Evolutionary conservation across 768 basidiomycete species (phyloP).

Genomic region (Amyloporia xantha): DNA sequence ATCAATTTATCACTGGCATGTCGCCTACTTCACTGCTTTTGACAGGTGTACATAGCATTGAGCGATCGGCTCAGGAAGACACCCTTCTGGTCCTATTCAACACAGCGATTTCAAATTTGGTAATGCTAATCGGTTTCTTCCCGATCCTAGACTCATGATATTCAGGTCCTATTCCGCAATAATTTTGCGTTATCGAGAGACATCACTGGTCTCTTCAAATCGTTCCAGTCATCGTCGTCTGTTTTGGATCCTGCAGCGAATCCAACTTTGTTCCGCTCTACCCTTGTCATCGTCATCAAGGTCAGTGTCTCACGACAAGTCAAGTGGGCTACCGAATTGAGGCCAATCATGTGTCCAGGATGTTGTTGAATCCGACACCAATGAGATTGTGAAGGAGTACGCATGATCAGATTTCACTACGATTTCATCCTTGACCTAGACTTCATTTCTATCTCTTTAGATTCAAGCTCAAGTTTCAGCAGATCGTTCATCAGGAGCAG

Average conservation of each 20-base stretch:
- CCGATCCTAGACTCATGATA: background rate
- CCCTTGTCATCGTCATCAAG: constrained; percentile 58
- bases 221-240: constrained; percentile 52
- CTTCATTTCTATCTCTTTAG: constrained; percentile 22
- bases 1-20: background rate
- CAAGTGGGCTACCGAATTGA: background rate
- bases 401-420: constrained; percentile 13
- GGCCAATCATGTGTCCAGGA: constrained; percentile 39
- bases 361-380: constrained; percentile 55
- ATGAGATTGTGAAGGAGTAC: constrained; percentile 52
- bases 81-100: constrained; percentile 59
- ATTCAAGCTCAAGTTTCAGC: constrained; percentile 50
- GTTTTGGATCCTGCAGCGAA: constrained; percentile 54
- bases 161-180: constrained; percentile 56
- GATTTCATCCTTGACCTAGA: background rate
- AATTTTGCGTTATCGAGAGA: constrained; percentile 59
- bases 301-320: constrained; percentile 18
- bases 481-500: constrained; percentile 56
- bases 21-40: background rate
- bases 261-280: constrained; percentile 52
- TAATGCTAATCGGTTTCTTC: constrained; percentile 18
- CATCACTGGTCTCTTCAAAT: constrained; percentile 54
- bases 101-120: constrained; percentile 58
- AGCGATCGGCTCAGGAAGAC: constrained; percentile 58
- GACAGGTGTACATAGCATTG: constrained; percentile 57